These are phyloP conservation scores for Platanthera zijinensis DNA, from an alignment of 106 monocot genomes.

Conservation along the genomic window DNA sequence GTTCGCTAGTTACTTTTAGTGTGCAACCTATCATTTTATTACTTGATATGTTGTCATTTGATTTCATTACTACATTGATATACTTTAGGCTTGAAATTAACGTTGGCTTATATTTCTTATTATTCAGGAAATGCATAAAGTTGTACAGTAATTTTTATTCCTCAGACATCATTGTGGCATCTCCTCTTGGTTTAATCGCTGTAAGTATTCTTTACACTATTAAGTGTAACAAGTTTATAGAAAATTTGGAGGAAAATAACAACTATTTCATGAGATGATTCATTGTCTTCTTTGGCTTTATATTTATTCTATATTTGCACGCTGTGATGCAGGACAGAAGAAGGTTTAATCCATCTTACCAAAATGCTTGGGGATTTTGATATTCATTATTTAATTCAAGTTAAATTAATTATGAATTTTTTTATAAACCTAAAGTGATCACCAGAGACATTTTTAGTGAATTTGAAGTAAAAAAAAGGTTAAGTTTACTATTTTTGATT, in stretches of 20 bases:
- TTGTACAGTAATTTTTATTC: slow-evolving; percentile 90
- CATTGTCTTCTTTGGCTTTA: too few relatives aligned
- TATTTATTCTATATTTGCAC: too few relatives aligned
- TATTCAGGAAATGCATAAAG: slow-evolving; percentile 78
- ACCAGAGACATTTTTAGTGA: too few relatives aligned
- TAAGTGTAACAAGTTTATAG: neutral
- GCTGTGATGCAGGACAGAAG: too few relatives aligned
- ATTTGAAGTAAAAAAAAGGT: too few relatives aligned
- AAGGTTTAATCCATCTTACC: too few relatives aligned
- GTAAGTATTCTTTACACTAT: slow-evolving; percentile 31
- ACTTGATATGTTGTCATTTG: neutral
- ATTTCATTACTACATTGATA: neutral
- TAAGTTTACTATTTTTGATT: too few relatives aligned
- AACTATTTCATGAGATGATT: too few relatives aligned
- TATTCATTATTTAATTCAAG: too few relatives aligned
- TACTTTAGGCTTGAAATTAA: neutral
- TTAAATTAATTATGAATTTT: too few relatives aligned
- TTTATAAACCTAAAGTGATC: too few relatives aligned
- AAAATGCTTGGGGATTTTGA: too few relatives aligned
- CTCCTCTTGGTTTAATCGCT: slow-evolving; percentile 74
- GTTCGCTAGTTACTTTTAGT: neutral
- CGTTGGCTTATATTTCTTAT: slow-evolving; percentile 6
- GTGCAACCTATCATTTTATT: neutral
- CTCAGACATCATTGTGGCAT: slow-evolving; percentile 92
- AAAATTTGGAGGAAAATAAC: neutral